phyloP scores from a whole-genome alignment of 495 filamentous ascomycete genomes.

The Viridothelium virens region DNA sequence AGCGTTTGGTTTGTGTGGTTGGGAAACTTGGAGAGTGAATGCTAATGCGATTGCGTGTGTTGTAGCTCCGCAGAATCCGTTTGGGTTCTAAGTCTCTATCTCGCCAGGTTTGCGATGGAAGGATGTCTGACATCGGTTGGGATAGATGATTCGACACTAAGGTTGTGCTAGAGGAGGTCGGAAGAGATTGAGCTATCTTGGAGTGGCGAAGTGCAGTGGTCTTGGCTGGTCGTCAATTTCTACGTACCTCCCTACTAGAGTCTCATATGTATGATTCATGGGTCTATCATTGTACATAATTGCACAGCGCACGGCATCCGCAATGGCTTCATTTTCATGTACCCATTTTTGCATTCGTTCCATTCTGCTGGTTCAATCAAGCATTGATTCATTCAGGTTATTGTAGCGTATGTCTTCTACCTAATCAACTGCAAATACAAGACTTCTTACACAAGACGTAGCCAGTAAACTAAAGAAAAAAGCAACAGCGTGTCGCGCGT shows the following conservation, averaged over 20 bases:
- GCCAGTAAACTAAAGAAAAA: neutral
- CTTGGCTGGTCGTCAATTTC: too few relatives aligned
- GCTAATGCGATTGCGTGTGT: conserved; percentile 22
- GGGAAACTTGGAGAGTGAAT: neutral
- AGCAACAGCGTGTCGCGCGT: conserved; percentile 6
- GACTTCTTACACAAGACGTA: neutral
- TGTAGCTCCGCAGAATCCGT: conserved; percentile 81
- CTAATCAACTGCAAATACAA: conserved; percentile 1
- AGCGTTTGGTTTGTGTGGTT: too few relatives aligned
- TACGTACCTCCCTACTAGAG: neutral
- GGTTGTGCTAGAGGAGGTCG: neutral
- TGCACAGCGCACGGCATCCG: neutral
- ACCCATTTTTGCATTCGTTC: neutral
- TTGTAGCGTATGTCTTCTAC: neutral
- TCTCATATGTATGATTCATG: neutral
- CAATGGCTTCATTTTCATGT: neutral
- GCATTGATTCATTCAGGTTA: conserved; percentile 9
- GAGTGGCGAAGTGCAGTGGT: too few relatives aligned
- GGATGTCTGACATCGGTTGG: neutral
- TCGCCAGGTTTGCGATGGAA: neutral
- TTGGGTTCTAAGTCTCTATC: conserved; percentile 60
- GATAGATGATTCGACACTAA: neutral
- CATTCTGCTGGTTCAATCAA: neutral
- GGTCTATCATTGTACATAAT: neutral
- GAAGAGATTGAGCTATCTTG: neutral